These are phyloP conservation scores for Panicum miliaceum DNA, from an alignment of 176 grass and related monocot genomes.

Conservation along the genomic window DNA sequence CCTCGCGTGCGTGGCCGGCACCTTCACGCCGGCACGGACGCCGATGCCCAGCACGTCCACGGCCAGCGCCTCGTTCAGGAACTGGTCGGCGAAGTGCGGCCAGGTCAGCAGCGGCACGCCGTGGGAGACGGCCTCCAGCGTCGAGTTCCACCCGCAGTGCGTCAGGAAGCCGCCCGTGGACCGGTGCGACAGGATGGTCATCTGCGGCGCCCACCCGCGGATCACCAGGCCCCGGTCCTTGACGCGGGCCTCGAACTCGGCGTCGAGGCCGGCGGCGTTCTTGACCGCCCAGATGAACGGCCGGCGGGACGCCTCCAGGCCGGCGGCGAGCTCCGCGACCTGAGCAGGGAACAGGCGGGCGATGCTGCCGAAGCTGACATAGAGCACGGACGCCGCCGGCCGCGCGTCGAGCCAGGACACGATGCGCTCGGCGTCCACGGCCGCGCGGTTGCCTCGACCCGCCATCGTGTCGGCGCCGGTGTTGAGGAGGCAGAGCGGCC, in stretches of 20 bases:
- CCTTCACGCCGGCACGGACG: conserved; percentile 44
- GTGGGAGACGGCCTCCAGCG: conserved; percentile 51
- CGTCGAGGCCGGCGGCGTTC: conserved; percentile 18
- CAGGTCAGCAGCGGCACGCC: conserved; percentile 73
- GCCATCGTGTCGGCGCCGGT: conserved; percentile 21
- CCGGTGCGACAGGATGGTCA: conserved; percentile 60
- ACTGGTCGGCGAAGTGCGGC: conserved; percentile 73
- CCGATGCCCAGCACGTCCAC: conserved; percentile 60
- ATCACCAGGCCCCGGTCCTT: conserved; percentile 49
- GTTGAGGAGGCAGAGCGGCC: conserved; percentile 53
- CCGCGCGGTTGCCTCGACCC: conserved; percentile 36
- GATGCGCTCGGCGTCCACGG: conserved; percentile 20
- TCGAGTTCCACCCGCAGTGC: conserved; percentile 75
- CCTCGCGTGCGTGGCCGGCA: background rate
- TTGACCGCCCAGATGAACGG: conserved; percentile 51
- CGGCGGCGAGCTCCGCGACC: conserved; percentile 52
- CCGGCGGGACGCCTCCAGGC: conserved; percentile 45
- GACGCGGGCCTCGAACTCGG: conserved; percentile 42
- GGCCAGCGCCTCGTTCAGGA: conserved; percentile 63
- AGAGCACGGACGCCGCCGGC: conserved; percentile 46
- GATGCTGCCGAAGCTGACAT: conserved; percentile 58
- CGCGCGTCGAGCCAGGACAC: conserved; percentile 54
- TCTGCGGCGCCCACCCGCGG: conserved; percentile 73
- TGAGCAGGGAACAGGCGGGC: conserved; percentile 37
- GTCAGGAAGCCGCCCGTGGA: conserved; percentile 60